Evolutionary conservation across 495 filamentous ascomycete species (phyloP), one percentile per base, ranked within the genome.

Genomic region (Penicillium samsonianum): DNA sequence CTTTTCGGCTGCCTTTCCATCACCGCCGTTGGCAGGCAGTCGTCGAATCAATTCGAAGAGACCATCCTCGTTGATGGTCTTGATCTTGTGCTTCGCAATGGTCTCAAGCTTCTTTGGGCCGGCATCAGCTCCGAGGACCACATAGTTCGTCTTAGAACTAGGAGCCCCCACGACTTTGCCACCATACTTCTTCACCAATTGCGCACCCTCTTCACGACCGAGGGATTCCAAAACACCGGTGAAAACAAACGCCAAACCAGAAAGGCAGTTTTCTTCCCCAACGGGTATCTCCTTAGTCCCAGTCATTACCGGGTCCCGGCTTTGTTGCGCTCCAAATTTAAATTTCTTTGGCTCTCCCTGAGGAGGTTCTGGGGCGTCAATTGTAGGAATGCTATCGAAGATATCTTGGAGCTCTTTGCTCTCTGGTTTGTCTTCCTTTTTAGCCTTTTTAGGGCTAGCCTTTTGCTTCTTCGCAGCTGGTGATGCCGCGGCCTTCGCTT

Each of bases 231-330:
- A 78, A 19, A 96, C 75, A 22, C 94, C 94, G 14, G 94, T 98
- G 59, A 99, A 99, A n/a, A 99, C 94, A 64, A 99, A 99, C 0
- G 86, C 85, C 56, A 98, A 76, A n/a, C 94, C 95, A 42, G 90
- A 85, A 48, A 99, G 80, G 68, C 94, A 99, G 62, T 97, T 92
- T 16, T 94, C 90, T 50, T 84, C 87, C 8, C 94, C 94, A 26
- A 80, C 79, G 11, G 94, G 94, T 50, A 94, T 73, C n/a, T 92
- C 90, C 53, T 78, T 83, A 14, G 81, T 76, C 22, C 82, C 87
- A 35, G 84, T 78, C 44, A 80, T 81, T 30, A 81, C 84, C 38
- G 88, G 83, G 5, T 87, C 80, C 43, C 73, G 47, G 69, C 82
- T 55, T 76, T 74, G 73, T 80, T 85, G 58, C 42, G 71, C 82